Conservation (phyloP, 805 yeast genomes). For the Schizosaccharomyces osmophilus region DNA sequence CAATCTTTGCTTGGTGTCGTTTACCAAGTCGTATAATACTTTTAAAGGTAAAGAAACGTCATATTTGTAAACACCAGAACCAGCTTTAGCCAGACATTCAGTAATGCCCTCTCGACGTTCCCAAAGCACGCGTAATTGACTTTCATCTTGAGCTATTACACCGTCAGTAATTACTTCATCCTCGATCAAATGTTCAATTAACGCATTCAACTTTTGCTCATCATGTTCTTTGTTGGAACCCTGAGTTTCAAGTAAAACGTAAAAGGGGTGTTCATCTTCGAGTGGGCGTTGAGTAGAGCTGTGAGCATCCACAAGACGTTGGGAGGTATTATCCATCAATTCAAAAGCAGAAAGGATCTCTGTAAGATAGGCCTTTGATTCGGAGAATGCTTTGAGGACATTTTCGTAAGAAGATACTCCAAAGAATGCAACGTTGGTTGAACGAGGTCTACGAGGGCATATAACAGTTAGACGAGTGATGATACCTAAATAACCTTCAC, state of each 20-base stretch:
- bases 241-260: slow-evolving; percentile 79
- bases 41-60: slow-evolving; percentile 79
- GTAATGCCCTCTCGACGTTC: slow-evolving; percentile 87
- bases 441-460: slow-evolving; percentile 71
- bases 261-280: slow-evolving; percentile 64
- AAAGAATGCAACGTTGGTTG: slow-evolving; percentile 67
- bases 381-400: slow-evolving; percentile 60
- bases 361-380: slow-evolving; percentile 52
- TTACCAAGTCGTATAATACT: slow-evolving; percentile 60
- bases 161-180: slow-evolving; percentile 73
- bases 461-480: slow-evolving; percentile 75
- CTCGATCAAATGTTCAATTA: slow-evolving; percentile 68
- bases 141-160: slow-evolving; percentile 83
- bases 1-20: slow-evolving; percentile 43
- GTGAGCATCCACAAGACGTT: slow-evolving; percentile 31
- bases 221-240: slow-evolving; percentile 89
- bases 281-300: slow-evolving; percentile 45
- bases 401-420: slow-evolving; percentile 60
- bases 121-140: slow-evolving; percentile 69
- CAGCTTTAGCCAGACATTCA: slow-evolving; percentile 61
- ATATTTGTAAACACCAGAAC: slow-evolving; percentile 81
- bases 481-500: slow-evolving; percentile 79
- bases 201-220: slow-evolving; percentile 63
- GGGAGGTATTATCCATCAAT: slow-evolving; percentile 67
- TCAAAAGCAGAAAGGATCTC: slow-evolving; percentile 85